Evolutionary conservation across 768 basidiomycete genomes (phyloP).

Genomic region (Wakefieldia striispora): DNA sequence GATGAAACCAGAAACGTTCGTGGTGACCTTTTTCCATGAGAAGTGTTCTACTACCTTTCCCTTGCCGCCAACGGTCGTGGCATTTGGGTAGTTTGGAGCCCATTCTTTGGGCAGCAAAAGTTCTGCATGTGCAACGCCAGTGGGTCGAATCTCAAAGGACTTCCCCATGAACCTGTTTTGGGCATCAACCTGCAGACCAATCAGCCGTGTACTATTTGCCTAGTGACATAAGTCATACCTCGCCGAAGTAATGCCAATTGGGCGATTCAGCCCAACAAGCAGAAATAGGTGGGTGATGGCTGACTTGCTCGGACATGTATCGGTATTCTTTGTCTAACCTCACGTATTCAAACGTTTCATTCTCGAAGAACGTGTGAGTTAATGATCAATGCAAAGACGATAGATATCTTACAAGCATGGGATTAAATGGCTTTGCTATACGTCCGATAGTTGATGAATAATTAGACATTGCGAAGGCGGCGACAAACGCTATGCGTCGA

Average conservation of each 20-base stretch:
- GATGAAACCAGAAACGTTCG: conserved; percentile 90
- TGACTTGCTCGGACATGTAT: conserved; percentile 95
- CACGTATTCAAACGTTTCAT: conserved; percentile 95
- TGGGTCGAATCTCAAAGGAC: conserved; percentile 94
- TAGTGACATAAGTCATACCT: conserved; percentile 41
- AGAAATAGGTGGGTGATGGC: conserved; percentile 95
- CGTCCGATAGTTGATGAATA: conserved; percentile 95
- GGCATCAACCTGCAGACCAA: conserved; percentile 71
- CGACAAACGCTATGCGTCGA: conserved; percentile 86
- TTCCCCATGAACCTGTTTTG: conserved; percentile 97
- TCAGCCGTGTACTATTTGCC: not conserved
- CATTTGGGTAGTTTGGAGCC: conserved; percentile 61
- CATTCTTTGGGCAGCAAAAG: conserved; percentile 69
- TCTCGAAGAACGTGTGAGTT: conserved; percentile 37
- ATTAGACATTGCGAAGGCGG: conserved; percentile 97
- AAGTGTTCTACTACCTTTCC: conserved; percentile 84
- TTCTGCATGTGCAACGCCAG: conserved; percentile 89
- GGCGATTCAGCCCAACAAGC: conserved; percentile 95
- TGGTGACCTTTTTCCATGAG: conserved; percentile 94
- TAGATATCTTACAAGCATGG: conserved; percentile 67
- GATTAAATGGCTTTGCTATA: conserved; percentile 97
- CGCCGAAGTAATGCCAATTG: conserved; percentile 87
- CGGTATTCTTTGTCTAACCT: conserved; percentile 84
- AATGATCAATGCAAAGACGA: not conserved
- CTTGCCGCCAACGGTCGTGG: conserved; percentile 37